phyloP scores from a whole-genome alignment of 1,139 yeast species.

The Geotrichum aggregatum region DNA sequence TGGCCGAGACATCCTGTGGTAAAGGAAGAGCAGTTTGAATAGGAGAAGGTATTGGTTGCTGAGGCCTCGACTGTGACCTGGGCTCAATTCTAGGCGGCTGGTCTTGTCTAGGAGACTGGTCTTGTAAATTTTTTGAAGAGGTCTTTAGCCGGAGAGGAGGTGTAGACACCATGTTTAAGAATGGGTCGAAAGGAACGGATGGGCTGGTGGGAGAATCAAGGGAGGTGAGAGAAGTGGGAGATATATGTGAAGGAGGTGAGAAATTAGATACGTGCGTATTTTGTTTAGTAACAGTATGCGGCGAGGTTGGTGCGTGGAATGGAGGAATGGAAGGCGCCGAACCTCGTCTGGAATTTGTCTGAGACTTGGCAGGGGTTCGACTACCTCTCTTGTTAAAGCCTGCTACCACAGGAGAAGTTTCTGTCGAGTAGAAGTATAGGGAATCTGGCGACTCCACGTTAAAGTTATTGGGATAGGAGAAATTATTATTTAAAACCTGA shows the following conservation, averaged over 20 bases:
- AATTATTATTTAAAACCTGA: not conserved
- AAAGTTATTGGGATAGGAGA: slow-evolving; percentile 9
- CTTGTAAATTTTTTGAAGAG: slow-evolving; percentile 1
- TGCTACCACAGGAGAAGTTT: not conserved
- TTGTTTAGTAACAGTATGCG: not conserved
- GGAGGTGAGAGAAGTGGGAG: not conserved
- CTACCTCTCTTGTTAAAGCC: not conserved
- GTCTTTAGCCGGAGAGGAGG: slow-evolving; percentile 12
- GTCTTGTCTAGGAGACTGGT: not conserved
- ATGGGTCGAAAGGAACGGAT: not conserved
- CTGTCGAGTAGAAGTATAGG: slow-evolving; percentile 1
- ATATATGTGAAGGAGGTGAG: not conserved
- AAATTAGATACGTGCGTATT: not conserved
- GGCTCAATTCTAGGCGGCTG: not conserved
- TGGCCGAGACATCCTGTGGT: not conserved
- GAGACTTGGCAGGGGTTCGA: not conserved
- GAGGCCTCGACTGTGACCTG: not conserved
- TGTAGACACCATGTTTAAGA: slow-evolving; percentile 1
- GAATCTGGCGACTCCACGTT: slow-evolving; percentile 6
- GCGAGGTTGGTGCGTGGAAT: not conserved
- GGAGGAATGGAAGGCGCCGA: slow-evolving; percentile 1
- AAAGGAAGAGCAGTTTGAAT: slow-evolving; percentile 5
- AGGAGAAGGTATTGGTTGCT: slow-evolving; percentile 2
- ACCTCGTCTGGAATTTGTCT: not conserved
- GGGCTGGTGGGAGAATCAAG: not conserved